Base-by-base conservation (phyloP, 2,329 filamentous ascomycete genomes). In the Eutypa lata region DNA sequence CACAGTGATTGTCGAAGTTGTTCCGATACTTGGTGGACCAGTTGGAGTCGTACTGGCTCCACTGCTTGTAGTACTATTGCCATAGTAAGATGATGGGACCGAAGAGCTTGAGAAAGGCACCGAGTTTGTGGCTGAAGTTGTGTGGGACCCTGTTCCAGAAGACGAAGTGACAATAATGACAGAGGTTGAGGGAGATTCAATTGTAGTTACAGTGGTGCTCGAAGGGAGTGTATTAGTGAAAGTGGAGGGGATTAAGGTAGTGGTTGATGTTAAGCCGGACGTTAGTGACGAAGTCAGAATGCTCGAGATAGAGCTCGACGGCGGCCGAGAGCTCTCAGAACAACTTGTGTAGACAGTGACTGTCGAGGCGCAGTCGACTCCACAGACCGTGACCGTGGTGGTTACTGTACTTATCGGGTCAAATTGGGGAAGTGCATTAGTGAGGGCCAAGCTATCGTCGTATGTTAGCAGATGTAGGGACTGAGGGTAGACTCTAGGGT, bases 341-440 rank as follows among this genome's bases (percentile, higher is more conserved):
- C 66, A 69, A 42, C 55, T 59, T 11, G 54, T 50, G 49, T 52
- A 60, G 14, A 67, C 57, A 16, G 66, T 68, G 14, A 64, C 59
- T 10, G 64, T 62, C 2, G 57, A 53, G 14, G 59, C 63, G 48
- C 65, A 68, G 19, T 52, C 53, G 33, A n/a, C 21, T 11, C 57
- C 65, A 48, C 65, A 68, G 19, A 58, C 57, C 13, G 65, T 68
- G 10, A 66, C 57, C 7, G 59, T 64, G 3, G 56, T 50, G 2
- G 61, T 65, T 42, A 64, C 61, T 6, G 59, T 64, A 11, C 24
- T 49, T 21, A 50, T 37, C 42, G 57, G 54, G 6, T 53, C 50
- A 38, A 58, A 53, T 31, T 62, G 61, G 37, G 61, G 55, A 3
- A 49, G 57, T 46, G 57, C 65, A 45, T 55, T 26, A 50, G 54